Evolutionary conservation across 2,329 filamentous ascomycete species (phyloP).

Genomic region (Macroventuria anomochaeta): DNA sequence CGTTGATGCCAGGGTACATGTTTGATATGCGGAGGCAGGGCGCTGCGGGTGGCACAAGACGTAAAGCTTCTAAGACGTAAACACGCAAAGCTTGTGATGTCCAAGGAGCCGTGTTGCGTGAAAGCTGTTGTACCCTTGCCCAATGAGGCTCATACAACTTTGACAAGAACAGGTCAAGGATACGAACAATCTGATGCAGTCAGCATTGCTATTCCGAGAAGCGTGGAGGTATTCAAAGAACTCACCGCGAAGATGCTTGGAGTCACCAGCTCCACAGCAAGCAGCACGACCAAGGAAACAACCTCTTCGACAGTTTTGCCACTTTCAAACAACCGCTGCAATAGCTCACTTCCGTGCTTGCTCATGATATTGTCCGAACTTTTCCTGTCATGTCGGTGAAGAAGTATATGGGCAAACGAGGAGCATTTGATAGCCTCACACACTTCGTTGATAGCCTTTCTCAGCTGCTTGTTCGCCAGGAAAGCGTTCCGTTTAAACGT

Average conservation of each 20-base stretch:
- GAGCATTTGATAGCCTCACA: not conserved
- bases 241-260: too few species aligned
- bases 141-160: not conserved
- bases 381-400: slow-evolving; percentile 69
- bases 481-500: slow-evolving; percentile 45
- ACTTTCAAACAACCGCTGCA: not conserved
- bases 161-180: not conserved
- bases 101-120: not conserved
- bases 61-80: not conserved
- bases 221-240: too few species aligned
- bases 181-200: not conserved
- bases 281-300: too few species aligned
- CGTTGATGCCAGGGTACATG: slow-evolving; percentile 1
- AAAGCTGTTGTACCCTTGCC: not conserved
- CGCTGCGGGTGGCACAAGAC: not conserved
- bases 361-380: not conserved
- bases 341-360: not conserved
- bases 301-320: not conserved
- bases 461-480: slow-evolving; percentile 55
- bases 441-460: not conserved
- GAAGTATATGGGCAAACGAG: too few species aligned
- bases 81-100: not conserved
- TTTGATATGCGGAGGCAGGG: slow-evolving; percentile 9
- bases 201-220: too few species aligned
- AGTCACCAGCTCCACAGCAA: too few species aligned